phyloP scores from a whole-genome alignment of 2,329 filamentous ascomycete species.

The Beauveria scarabaeidicola region DNA sequence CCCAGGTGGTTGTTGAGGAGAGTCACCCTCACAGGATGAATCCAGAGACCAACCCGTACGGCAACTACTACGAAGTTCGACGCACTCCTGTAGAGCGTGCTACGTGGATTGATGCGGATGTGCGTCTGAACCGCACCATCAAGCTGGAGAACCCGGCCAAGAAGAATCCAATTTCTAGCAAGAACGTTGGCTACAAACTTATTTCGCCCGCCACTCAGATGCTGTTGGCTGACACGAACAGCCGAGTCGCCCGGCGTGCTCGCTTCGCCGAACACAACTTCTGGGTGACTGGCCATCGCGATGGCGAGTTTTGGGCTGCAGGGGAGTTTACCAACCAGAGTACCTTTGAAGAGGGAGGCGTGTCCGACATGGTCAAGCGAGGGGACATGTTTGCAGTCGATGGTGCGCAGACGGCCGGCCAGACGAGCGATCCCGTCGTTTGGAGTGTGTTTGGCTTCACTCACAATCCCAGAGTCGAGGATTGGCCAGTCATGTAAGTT shows the following conservation, averaged over 20 bases:
- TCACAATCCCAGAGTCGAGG: slow-evolving; percentile 39
- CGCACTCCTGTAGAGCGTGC: slow-evolving; percentile 38
- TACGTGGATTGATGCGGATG: slow-evolving; percentile 43
- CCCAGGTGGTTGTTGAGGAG: slow-evolving; percentile 39
- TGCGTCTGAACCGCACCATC: slow-evolving; percentile 40
- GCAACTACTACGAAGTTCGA: slow-evolving; percentile 50
- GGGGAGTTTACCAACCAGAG: slow-evolving; percentile 46
- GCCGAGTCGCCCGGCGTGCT: slow-evolving; percentile 34
- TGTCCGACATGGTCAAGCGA: slow-evolving; percentile 37
- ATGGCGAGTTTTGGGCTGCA: slow-evolving; percentile 42
- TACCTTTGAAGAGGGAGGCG: slow-evolving; percentile 32
- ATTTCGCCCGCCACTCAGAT: slow-evolving; percentile 36
- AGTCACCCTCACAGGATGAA: slow-evolving; percentile 30
- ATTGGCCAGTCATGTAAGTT: slow-evolving; percentile 45
- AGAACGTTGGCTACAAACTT: slow-evolving; percentile 42
- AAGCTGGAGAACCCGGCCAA: slow-evolving; percentile 39
- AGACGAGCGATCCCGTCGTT: slow-evolving; percentile 27
- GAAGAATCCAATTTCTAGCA: slow-evolving; percentile 40
- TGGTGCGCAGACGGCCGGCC: slow-evolving; percentile 17
- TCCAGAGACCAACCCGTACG: slow-evolving; percentile 48
- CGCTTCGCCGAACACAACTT: slow-evolving; percentile 37
- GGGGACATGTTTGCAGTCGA: slow-evolving; percentile 37
- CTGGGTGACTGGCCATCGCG: slow-evolving; percentile 41
- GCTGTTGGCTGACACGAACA: slow-evolving; percentile 36
- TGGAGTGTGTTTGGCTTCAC: slow-evolving; percentile 43